phyloP scores from a whole-genome alignment of 768 basidiomycete species.

The Thelephora aurantiotincta region DNA sequence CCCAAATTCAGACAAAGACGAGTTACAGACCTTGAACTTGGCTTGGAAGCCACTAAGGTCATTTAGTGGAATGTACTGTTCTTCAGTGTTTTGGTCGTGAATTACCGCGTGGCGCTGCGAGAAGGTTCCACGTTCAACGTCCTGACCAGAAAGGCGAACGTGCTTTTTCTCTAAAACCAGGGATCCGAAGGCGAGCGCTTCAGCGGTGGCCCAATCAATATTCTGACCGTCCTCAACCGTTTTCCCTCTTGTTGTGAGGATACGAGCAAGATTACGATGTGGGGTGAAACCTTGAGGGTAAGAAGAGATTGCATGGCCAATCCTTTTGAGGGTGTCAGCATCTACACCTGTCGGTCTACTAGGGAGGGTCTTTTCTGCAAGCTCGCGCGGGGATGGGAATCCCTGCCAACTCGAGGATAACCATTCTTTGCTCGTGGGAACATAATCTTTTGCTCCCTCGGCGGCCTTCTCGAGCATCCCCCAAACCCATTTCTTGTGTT shows the following conservation, averaged over 20 bases:
- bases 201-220: constrained; percentile 98
- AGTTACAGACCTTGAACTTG: constrained; percentile 93
- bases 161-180: constrained; percentile 89
- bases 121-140: constrained; percentile 98
- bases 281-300: constrained; percentile 78
- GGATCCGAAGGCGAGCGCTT: constrained; percentile 91
- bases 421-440: constrained; percentile 93
- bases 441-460: constrained; percentile 90
- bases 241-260: constrained; percentile 78
- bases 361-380: constrained; percentile 88
- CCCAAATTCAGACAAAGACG: constrained; percentile 90
- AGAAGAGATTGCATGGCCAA: constrained; percentile 79
- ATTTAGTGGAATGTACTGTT: constrained; percentile 81
- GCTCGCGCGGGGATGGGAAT: constrained; percentile 93
- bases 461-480: constrained; percentile 95
- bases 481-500: constrained; percentile 99
- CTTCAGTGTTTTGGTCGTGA: constrained; percentile 89
- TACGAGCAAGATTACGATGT: constrained; percentile 90
- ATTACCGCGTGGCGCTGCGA: constrained; percentile 96
- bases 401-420: constrained; percentile 96
- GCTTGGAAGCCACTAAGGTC: constrained; percentile 81
- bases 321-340: constrained; percentile 57
- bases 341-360: constrained; percentile 77
- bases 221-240: constrained; percentile 79
- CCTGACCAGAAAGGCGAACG: constrained; percentile 92